phyloP scores from a whole-genome alignment of 2,329 filamentous ascomycete species.

The Pezicula carpinea region DNA sequence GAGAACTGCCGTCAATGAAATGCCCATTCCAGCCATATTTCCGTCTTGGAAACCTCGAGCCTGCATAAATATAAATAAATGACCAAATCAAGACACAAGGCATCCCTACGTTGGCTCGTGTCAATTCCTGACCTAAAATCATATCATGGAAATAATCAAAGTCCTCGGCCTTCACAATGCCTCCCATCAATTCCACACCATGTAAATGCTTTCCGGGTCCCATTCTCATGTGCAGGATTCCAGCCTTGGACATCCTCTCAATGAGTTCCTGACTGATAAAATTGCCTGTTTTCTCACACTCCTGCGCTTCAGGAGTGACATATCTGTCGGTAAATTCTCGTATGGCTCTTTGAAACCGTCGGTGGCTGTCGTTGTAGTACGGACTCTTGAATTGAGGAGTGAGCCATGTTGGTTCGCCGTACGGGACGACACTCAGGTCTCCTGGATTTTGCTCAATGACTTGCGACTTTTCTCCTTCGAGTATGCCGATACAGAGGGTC shows the following conservation, averaged over 20 bases:
- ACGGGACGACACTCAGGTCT: slow-evolving; percentile 72
- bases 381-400: slow-evolving; percentile 71
- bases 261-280: slow-evolving; percentile 69
- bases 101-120: slow-evolving; percentile 53
- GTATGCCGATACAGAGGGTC: slow-evolving; percentile 67
- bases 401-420: slow-evolving; percentile 82
- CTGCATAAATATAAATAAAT: not conserved
- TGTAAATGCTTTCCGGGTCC: slow-evolving; percentile 80
- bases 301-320: slow-evolving; percentile 68
- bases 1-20: slow-evolving; percentile 73
- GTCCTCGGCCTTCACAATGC: slow-evolving; percentile 69
- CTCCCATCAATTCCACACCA: slow-evolving; percentile 62
- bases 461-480: slow-evolving; percentile 70
- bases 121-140: slow-evolving; percentile 69
- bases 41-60: slow-evolving; percentile 79
- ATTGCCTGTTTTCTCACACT: slow-evolving; percentile 69
- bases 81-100: too few species aligned
- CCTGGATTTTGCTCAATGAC: slow-evolving; percentile 66
- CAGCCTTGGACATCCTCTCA: slow-evolving; percentile 69
- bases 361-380: slow-evolving; percentile 76
- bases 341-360: slow-evolving; percentile 61
- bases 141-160: slow-evolving; percentile 88
- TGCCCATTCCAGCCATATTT: slow-evolving; percentile 83
- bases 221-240: slow-evolving; percentile 75
- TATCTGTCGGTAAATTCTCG: slow-evolving; percentile 69